Base-by-base conservation (phyloP, 1,284 basidiomycete genomes). In the Stygiomarasmius scandens region DNA sequence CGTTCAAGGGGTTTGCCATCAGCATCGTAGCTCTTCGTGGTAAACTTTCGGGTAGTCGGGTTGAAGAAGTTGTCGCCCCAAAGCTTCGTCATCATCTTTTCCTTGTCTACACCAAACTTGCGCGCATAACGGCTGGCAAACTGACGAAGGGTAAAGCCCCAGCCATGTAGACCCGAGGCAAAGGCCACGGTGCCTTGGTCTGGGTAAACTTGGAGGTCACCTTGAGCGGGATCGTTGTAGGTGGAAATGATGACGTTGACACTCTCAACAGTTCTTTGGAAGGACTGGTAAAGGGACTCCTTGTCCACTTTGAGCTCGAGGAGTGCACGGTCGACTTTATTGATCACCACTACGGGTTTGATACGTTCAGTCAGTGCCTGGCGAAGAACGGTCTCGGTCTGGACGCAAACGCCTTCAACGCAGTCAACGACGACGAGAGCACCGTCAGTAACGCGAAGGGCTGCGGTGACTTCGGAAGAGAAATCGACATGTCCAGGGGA, bases 41-140 rank as follows among this genome's bases (percentile, higher is more conserved):
- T 84, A 97, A 96, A 99, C 81, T 99, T 99, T 78, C 90, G 91
- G 60, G 96, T 98, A 66, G 90, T 86, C 64, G 96, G 93, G 85
- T 99, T 99, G 86, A 99, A 99, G 84, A 81, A 99, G 85, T 98
- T 98, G 85, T 99, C 97, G 60, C 97, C 97, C 97, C 97, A 99
- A 58, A 99, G 89, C 82, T 94, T 97, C 69, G 74, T 70, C 92
- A 99, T 97, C 87, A 99, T 95, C 86, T 98, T 98, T 64, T 92
- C 90, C 82, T 96, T 96, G 81, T 96, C 93, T 49, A 98, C 96
- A 89, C 96, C 96, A 73, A 99, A 99, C 80, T 96, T 98, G 86
- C 98, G 98, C 65, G 94, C 85, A 80, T 99, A 99, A 62, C 96
- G 92, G 68, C 74, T 74, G 63, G 97, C 95, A 76, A 99, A 99